These are phyloP conservation scores for Cyathus striatus DNA, from an alignment of 768 basidiomycete genomes.

Conservation along the genomic window DNA sequence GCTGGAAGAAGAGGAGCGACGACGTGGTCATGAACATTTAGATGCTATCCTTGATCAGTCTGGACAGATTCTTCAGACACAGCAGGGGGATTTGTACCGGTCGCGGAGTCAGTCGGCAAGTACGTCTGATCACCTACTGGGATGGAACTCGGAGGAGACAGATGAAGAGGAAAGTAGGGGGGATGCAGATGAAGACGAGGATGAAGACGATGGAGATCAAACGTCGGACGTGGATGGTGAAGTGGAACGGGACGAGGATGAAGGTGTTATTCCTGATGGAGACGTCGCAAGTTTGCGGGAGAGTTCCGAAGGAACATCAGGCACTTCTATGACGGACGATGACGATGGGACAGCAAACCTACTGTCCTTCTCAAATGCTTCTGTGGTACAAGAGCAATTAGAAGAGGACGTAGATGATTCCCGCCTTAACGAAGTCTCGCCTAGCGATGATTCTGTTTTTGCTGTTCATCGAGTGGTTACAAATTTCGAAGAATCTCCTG, in stretches of 20 bases:
- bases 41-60: conserved; percentile 90
- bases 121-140: conserved; percentile 26
- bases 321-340: too few relatives aligned
- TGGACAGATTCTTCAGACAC: conserved; percentile 79
- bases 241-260: background rate
- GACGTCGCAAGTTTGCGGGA: too few relatives aligned
- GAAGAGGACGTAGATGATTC: conserved; percentile 11
- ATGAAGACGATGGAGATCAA: conserved; percentile 20
- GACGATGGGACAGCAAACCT: too few relatives aligned
- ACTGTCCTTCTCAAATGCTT: too few relatives aligned
- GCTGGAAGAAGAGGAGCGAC: conserved; percentile 71
- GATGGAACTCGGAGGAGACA: conserved; percentile 40
- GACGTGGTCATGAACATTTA: conserved; percentile 78
- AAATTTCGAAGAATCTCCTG: too few relatives aligned
- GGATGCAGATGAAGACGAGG: conserved; percentile 31
- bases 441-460: conserved; percentile 1
- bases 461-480: too few relatives aligned
- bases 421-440: conserved; percentile 10
- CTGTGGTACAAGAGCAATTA: too few relatives aligned
- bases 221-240: conserved; percentile 22
- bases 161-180: conserved; percentile 42
- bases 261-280: background rate
- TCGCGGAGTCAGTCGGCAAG: conserved; percentile 70
- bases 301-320: too few relatives aligned
- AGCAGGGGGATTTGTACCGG: conserved; percentile 56